phyloP scores from a whole-genome alignment of 768 basidiomycete species.

The Trametes punicea region DNA sequence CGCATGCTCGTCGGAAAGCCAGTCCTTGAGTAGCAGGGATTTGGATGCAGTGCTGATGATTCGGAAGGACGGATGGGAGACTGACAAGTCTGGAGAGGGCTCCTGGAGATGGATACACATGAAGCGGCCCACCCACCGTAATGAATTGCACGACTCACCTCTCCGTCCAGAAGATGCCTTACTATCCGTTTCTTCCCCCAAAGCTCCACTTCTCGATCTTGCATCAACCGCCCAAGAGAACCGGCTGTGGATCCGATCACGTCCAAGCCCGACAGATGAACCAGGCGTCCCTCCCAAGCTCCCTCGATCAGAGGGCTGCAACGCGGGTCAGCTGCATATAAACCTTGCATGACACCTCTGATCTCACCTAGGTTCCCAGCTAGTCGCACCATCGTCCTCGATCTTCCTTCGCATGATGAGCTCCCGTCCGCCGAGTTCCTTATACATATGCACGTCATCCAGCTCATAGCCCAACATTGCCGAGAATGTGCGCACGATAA shows the following conservation, averaged over 20 bases:
- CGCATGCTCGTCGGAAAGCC: constrained; percentile 63
- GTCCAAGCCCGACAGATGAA: constrained; percentile 60
- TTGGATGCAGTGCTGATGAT: constrained; percentile 61
- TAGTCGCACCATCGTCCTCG: constrained; percentile 52
- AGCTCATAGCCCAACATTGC: constrained; percentile 57
- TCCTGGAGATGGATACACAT: constrained; percentile 4
- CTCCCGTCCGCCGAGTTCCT: constrained; percentile 65
- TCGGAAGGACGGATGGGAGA: constrained; percentile 57
- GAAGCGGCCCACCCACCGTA: not conserved
- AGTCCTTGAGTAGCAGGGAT: constrained; percentile 62
- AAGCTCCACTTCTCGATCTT: constrained; percentile 61
- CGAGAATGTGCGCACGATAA: constrained; percentile 52
- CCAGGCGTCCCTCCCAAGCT: constrained; percentile 51
- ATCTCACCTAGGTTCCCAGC: constrained; percentile 52
- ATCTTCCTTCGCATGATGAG: constrained; percentile 60
- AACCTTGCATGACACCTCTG: not conserved
- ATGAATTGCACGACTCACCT: constrained; percentile 34
- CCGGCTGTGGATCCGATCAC: constrained; percentile 66
- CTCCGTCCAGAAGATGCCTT: constrained; percentile 41
- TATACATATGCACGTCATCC: constrained; percentile 63
- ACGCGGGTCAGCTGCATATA: not conserved
- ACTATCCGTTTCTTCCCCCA: constrained; percentile 65
- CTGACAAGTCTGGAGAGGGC: constrained; percentile 40
- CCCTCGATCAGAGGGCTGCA: constrained; percentile 53
- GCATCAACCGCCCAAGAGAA: constrained; percentile 53